Conservation (phyloP, 78 protist species). For the Dictyostelium discoideum region dicty_2.7 NC_007091.3:1848001-1848500, state of each 20-base stretch:
- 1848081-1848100: neutral
- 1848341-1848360: too few species aligned
- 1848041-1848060: slow-evolving; percentile 4
- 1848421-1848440: too few species aligned
- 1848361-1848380: too few species aligned
- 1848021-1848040: neutral
- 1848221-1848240: neutral
- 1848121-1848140: slow-evolving; percentile 37
- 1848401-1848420: too few species aligned
- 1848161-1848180: neutral
- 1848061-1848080: neutral
- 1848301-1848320: neutral
- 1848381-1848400: too few species aligned
- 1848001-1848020: slow-evolving; percentile 19
- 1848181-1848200: neutral
- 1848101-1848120: neutral
- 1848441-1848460: too few species aligned
- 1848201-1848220: neutral
- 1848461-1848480: too few species aligned
- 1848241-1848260: too few species aligned
- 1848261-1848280: too few species aligned
- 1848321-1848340: too few species aligned
- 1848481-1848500: too few species aligned
- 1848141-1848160: slow-evolving; percentile 16
- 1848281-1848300: neutral